phyloP scores from a whole-genome alignment of 352 stramenopile genomes.

The Phytophthora sp. region DNA sequence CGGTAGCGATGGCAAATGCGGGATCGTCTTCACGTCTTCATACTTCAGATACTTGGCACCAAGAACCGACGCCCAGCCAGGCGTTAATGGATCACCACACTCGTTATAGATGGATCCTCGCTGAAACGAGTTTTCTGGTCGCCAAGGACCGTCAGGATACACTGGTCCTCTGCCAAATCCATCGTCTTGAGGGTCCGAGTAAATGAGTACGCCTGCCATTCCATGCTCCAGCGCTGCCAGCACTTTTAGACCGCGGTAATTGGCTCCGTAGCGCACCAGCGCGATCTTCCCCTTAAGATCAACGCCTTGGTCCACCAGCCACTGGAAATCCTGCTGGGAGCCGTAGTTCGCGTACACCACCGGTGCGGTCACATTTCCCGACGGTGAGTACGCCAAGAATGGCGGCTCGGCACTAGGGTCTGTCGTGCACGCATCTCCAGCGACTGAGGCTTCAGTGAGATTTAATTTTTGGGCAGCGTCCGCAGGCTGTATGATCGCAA shows the following conservation, averaged over 20 bases:
- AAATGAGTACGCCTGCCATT: constrained; percentile 83
- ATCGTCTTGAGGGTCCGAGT: constrained; percentile 87
- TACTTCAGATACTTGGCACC: constrained; percentile 44
- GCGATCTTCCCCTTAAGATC: constrained; percentile 82
- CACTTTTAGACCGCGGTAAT: constrained; percentile 77
- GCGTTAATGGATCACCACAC: constrained; percentile 75
- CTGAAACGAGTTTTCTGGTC: constrained; percentile 78
- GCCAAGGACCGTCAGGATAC: constrained; percentile 86
- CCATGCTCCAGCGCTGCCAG: constrained; percentile 74
- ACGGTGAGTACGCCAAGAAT: constrained; percentile 85
- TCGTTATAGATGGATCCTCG: constrained; percentile 86
- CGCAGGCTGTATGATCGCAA: constrained; percentile 49
- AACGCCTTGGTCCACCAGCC: constrained; percentile 55
- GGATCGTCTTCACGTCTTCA: constrained; percentile 60
- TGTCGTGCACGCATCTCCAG: constrained; percentile 65
- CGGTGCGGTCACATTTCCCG: constrained; percentile 59
- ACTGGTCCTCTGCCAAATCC: constrained; percentile 62
- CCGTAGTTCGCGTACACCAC: constrained; percentile 91
- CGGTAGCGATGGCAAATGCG: constrained; percentile 69
- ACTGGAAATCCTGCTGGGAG: constrained; percentile 77
- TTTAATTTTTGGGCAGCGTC: constrained; percentile 43
- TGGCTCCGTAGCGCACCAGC: constrained; percentile 78
- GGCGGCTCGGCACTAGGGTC: constrained; percentile 60
- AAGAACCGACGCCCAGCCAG: constrained; percentile 44
- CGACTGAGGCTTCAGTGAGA: constrained; percentile 59